Evolutionary conservation across 306 rosid genomes (phyloP).

Genomic region (Abrus precatorius): DNA sequence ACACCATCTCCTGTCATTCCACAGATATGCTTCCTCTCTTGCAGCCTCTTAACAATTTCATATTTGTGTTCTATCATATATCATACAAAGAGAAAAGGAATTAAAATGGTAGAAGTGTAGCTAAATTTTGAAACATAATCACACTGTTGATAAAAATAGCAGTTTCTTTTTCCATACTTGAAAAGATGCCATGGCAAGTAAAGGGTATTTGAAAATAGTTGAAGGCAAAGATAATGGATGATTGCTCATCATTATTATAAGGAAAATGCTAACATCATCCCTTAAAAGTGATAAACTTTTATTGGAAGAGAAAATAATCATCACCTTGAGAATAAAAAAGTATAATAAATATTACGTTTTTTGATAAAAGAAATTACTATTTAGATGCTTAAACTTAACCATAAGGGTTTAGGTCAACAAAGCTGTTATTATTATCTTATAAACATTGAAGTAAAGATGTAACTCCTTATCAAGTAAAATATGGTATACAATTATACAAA

Average conservation of each 20-base stretch:
- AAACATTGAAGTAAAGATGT: not conserved
- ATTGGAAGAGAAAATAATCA: no score
- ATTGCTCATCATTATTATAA: not conserved
- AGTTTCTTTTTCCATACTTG: constrained; percentile 11
- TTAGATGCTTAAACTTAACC: no score
- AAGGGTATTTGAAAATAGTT: constrained; percentile 20
- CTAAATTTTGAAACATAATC: constrained; percentile 16
- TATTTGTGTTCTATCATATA: constrained; percentile 82
- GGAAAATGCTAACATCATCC: no score
- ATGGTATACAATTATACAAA: not conserved
- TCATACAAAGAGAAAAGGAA: constrained; percentile 35
- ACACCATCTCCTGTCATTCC: constrained; percentile 99
- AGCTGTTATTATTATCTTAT: not conserved
- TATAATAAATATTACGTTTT: no score
- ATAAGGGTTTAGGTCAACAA: no score
- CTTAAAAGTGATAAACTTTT: no score
- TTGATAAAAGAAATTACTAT: no score
- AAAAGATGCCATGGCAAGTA: not conserved
- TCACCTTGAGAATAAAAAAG: no score
- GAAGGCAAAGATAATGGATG: not conserved
- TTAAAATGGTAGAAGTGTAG: constrained; percentile 20
- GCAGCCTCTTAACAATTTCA: constrained; percentile 89
- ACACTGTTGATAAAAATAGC: not conserved
- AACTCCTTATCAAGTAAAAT: not conserved
- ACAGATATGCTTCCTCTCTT: constrained; percentile 94